These are phyloP conservation scores for Grigorovia humatica DNA, from an alignment of 805 yeast genomes.

Conservation along the genomic window DNA sequence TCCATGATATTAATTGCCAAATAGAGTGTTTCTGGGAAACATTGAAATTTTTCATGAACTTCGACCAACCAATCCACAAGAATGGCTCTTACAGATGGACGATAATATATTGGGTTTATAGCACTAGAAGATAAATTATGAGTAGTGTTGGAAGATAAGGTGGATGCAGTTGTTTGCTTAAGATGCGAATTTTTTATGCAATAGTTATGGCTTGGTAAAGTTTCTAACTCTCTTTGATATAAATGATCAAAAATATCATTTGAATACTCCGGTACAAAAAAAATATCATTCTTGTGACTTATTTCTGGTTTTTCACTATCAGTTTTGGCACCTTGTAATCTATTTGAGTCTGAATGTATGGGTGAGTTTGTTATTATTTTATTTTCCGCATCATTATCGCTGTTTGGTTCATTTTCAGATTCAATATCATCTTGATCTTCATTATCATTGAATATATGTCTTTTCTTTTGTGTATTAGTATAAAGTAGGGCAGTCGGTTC, in stretches of 20 bases:
- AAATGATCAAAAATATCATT: constrained; percentile 74
- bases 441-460: constrained; percentile 4
- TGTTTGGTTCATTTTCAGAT: no score
- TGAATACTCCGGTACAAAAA: constrained; percentile 86
- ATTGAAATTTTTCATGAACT: constrained; percentile 72
- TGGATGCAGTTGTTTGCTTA: background rate
- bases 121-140: background rate
- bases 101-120: constrained; percentile 48
- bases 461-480: constrained; percentile 6
- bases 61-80: constrained; percentile 92
- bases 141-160: no score
- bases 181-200: constrained; percentile 26
- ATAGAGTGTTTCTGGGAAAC: constrained; percentile 77
- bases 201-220: constrained; percentile 64
- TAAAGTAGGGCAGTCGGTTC: constrained; percentile 4
- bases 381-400: background rate
- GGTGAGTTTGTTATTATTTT: constrained; percentile 11
- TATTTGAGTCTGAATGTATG: background rate
- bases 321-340: background rate
- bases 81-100: constrained; percentile 77
- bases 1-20: constrained; percentile 82
- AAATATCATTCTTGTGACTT: constrained; percentile 62
- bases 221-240: constrained; percentile 53
- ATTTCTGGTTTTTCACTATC: constrained; percentile 47
- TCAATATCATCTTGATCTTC: background rate